A percentile compares a stretch with the other conserved stretches of the same genome.
Evolutionary conservation across 306 rosid species (phyloP).

Genomic region (Prunus campanulata): DNA sequence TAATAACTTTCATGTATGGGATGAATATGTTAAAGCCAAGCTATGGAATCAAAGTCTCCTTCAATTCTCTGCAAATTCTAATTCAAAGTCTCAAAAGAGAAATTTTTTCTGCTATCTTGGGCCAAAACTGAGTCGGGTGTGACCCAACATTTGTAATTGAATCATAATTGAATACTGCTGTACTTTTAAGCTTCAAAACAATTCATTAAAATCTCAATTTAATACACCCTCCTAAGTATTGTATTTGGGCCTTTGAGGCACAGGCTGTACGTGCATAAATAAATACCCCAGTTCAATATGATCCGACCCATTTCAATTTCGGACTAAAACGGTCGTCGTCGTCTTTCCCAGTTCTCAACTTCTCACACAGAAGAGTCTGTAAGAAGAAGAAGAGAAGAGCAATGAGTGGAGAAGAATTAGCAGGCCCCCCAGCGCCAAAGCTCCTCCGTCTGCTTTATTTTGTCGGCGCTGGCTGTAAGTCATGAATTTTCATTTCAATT

Average conservation of each 20-base stretch:
- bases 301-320: not conserved
- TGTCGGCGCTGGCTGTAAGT: slow-evolving; percentile 79
- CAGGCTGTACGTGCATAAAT: not conserved
- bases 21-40: too few species aligned
- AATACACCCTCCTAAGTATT: too few species aligned
- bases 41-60: too few species aligned
- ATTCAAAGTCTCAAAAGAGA: too few species aligned
- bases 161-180: too few species aligned
- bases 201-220: too few species aligned
- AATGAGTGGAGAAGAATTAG: slow-evolving; percentile 74
- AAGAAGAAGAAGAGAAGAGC: slow-evolving; percentile 6
- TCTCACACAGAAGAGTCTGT: not conserved
- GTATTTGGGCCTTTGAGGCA: not conserved
- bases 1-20: too few species aligned
- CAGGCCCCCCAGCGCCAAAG: slow-evolving; percentile 94
- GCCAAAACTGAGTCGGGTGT: not conserved
- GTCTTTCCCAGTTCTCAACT: not conserved
- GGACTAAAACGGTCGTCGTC: not conserved
- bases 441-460: slow-evolving; percentile 56
- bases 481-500: not conserved
- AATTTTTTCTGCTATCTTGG: too few species aligned
- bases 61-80: too few species aligned
- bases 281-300: not conserved
- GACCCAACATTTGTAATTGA: not conserved
- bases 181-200: too few species aligned